A percentile compares a stretch with the other conserved stretches of the same genome.
Conservation (phyloP, 1,139 yeast species). For the Kazachstania sp. region DNA sequence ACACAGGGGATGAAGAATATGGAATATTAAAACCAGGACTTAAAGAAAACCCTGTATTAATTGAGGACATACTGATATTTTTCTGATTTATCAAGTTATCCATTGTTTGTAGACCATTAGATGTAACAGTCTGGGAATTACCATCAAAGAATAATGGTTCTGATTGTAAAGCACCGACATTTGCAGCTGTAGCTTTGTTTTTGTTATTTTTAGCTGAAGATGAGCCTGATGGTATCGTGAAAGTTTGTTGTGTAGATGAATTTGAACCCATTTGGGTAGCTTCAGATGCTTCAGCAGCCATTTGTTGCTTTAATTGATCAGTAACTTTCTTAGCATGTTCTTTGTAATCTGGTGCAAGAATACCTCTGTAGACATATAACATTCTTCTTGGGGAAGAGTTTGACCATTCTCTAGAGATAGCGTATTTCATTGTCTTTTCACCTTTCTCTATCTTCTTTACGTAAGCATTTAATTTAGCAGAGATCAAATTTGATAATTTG, state of each 20-base stretch:
- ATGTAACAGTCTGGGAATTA: background rate
- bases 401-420: conserved; percentile 80
- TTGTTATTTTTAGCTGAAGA: too few species aligned
- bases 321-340: conserved; percentile 54
- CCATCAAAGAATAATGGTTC: background rate
- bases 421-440: conserved; percentile 59
- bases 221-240: too few species aligned
- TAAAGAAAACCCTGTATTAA: conserved; percentile 18
- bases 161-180: background rate
- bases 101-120: background rate
- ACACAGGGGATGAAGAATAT: conserved; percentile 66
- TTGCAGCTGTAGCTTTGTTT: background rate
- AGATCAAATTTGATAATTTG: conserved; percentile 71
- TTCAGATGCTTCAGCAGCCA: conserved; percentile 4
- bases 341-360: conserved; percentile 62
- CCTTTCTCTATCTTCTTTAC: conserved; percentile 77
- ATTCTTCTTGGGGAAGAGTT: conserved; percentile 80
- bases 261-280: background rate
- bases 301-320: conserved; percentile 23
- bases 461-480: conserved; percentile 75
- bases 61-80: conserved; percentile 1
- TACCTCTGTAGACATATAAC: conserved; percentile 78
- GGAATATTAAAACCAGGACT: conserved; percentile 41
- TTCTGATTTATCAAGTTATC: background rate
- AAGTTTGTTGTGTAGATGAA: too few species aligned